phyloP scores from a whole-genome alignment of 768 basidiomycete genomes.

The Amanita thiersii region DNA sequence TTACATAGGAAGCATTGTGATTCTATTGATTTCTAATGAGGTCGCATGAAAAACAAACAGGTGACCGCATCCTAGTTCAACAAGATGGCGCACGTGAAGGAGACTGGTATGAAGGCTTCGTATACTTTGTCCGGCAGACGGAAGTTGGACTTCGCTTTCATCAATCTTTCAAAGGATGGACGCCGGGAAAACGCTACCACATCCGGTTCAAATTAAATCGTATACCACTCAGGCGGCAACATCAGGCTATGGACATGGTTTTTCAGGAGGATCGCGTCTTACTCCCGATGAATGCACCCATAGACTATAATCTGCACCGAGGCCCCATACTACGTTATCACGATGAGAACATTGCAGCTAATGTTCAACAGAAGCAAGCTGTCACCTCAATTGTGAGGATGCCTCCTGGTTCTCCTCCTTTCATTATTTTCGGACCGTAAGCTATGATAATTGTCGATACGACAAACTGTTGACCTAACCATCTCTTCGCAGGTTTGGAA shows the following conservation, averaged over 20 bases:
- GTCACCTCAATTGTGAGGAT: conserved; percentile 35
- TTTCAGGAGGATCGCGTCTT: conserved; percentile 30
- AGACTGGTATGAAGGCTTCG: conserved; percentile 42
- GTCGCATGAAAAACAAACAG: too few relatives aligned
- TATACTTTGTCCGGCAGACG: conserved; percentile 30
- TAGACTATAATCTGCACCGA: too few relatives aligned
- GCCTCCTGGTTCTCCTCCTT: conserved; percentile 36
- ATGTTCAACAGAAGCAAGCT: conserved; percentile 36
- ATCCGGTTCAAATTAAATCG: conserved; percentile 44
- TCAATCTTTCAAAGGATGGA: conserved; percentile 24
- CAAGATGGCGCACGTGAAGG: conserved; percentile 19
- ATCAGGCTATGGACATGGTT: conserved; percentile 34
- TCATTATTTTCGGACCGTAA: conserved; percentile 53
- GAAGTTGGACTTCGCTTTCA: conserved; percentile 38
- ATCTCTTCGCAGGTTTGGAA: conserved; percentile 30
- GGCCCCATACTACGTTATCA: conserved; percentile 12
- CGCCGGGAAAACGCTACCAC: conserved; percentile 24
- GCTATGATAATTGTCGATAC: conserved; percentile 13
- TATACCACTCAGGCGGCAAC: conserved; percentile 39
- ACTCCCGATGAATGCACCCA: conserved; percentile 24
- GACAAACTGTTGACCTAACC: neutral
- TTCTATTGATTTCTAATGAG: too few relatives aligned
- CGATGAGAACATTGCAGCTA: conserved; percentile 30
- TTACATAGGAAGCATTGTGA: too few relatives aligned
- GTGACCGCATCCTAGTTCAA: conserved; percentile 40